Evolutionary conservation across 176 grass and related monocot genomes (phyloP).

Genomic region (Cenchrus americanus): DNA sequence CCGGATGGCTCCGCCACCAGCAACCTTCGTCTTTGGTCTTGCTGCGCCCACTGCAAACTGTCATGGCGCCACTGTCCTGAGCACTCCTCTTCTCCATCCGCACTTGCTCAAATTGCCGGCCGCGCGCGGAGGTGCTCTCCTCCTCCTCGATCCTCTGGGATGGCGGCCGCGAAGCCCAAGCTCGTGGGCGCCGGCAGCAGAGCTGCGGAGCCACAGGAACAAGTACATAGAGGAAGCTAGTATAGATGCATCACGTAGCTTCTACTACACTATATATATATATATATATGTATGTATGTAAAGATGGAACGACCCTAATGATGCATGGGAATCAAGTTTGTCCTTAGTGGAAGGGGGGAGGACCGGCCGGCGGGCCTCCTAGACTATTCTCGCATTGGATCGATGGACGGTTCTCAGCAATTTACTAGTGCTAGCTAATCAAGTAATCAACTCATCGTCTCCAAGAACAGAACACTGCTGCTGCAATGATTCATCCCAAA

Average conservation of each 20-base stretch:
- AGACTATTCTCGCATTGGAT: background rate
- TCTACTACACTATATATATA: no score
- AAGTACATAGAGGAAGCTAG: background rate
- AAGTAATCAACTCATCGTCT: background rate
- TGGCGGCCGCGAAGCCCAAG: no score
- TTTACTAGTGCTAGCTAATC: slow-evolving; percentile 3
- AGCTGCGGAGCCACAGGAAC: slow-evolving; percentile 4
- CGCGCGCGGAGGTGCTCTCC: no score
- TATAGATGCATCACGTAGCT: background rate
- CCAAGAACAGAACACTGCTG: background rate
- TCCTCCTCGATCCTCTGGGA: no score
- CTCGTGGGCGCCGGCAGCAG: no score
- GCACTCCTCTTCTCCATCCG: no score
- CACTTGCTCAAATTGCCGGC: no score
- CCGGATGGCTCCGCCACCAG: no score
- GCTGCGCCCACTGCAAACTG: no score
- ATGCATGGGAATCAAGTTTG: slow-evolving; percentile 30
- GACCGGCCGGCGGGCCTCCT: background rate
- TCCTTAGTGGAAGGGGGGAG: slow-evolving; percentile 20
- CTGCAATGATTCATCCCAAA: slow-evolving; percentile 18
- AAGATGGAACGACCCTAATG: background rate
- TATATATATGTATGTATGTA: no score
- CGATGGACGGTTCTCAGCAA: slow-evolving; percentile 4
- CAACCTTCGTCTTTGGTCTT: no score
- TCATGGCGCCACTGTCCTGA: no score